phyloP scores from a whole-genome alignment of 2,329 filamentous ascomycete genomes.

The Microsporum ferrugineum region DNA sequence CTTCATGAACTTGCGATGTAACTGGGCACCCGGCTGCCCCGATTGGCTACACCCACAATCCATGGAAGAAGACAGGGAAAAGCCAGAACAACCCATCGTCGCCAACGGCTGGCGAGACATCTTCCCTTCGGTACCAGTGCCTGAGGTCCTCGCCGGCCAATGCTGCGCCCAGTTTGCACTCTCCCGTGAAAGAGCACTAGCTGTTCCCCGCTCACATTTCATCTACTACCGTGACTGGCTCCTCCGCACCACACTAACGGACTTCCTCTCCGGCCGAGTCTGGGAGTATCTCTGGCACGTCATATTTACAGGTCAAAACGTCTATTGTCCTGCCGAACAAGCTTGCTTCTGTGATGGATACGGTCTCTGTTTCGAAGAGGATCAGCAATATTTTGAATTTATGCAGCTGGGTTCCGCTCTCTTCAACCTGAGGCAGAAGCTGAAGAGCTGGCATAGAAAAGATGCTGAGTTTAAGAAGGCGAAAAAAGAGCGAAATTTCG shows the following conservation, averaged over 20 bases:
- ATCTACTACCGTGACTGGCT: constrained; percentile 51
- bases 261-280: constrained; percentile 47
- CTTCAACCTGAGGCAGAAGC: constrained; percentile 27
- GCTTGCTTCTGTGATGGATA: constrained; percentile 55
- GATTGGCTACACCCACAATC: constrained; percentile 44
- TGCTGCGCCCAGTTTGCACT: constrained; percentile 56
- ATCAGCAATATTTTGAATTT: constrained; percentile 28
- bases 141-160: constrained; percentile 45
- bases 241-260: constrained; percentile 43
- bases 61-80: constrained; percentile 29
- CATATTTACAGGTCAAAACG: constrained; percentile 43
- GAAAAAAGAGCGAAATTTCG: constrained; percentile 15
- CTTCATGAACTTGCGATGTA: constrained; percentile 51
- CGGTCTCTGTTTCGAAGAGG: constrained; percentile 48
- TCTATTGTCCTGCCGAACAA: constrained; percentile 40
- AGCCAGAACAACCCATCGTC: constrained; percentile 39
- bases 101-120: constrained; percentile 38
- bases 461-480: constrained; percentile 25
- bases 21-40: constrained; percentile 48
- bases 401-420: constrained; percentile 33
- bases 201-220: constrained; percentile 43
- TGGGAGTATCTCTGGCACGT: constrained; percentile 57
- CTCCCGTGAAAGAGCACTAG: constrained; percentile 45
- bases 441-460: constrained; percentile 32
- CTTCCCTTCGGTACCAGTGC: constrained; percentile 36